Percentiles rank a stretch among this genome's conserved stretches.
phyloP scores from a whole-genome alignment of 768 basidiomycete genomes.

The Trametes meyenii region DNA sequence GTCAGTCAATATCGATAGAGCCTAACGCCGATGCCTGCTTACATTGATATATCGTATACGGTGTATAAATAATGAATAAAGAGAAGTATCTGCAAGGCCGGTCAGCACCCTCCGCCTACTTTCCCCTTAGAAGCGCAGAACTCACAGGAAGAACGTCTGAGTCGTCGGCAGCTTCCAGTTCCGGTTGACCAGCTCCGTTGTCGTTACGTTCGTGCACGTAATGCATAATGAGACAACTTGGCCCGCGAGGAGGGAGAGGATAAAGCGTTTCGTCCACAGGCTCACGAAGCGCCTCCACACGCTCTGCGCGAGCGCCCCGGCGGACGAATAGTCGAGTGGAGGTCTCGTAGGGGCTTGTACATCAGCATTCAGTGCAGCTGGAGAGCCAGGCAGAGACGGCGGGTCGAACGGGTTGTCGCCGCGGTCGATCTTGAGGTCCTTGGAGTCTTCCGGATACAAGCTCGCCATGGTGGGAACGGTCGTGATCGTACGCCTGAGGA shows the following conservation, averaged over 20 bases:
- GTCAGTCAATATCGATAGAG: background rate
- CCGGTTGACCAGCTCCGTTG: conserved; percentile 70
- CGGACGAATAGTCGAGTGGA: conserved; percentile 68
- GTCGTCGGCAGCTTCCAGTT: conserved; percentile 80
- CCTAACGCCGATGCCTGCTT: conserved; percentile 30
- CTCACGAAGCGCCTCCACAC: conserved; percentile 65
- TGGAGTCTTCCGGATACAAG: conserved; percentile 15
- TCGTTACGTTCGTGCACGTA: conserved; percentile 86
- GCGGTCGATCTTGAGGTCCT: conserved; percentile 13
- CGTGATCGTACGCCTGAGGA: background rate
- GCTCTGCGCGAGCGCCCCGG: conserved; percentile 53
- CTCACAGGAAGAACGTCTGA: conserved; percentile 83
- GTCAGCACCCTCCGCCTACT: background rate
- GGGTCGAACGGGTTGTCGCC: conserved; percentile 6
- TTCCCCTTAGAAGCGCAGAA: conserved; percentile 16
- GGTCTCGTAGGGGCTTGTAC: conserved; percentile 43
- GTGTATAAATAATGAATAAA: conserved; percentile 75
- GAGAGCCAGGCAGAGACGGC: background rate
- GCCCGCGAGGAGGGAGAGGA: conserved; percentile 70
- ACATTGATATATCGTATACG: conserved; percentile 91
- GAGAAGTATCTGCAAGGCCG: conserved; percentile 65
- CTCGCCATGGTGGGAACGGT: conserved; percentile 13
- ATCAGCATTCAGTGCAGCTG: background rate
- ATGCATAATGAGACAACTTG: conserved; percentile 88
- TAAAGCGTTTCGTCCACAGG: conserved; percentile 77